Evolutionary conservation across 345 rosid species (phyloP).

Genomic region (Hibiscus trionum): DNA sequence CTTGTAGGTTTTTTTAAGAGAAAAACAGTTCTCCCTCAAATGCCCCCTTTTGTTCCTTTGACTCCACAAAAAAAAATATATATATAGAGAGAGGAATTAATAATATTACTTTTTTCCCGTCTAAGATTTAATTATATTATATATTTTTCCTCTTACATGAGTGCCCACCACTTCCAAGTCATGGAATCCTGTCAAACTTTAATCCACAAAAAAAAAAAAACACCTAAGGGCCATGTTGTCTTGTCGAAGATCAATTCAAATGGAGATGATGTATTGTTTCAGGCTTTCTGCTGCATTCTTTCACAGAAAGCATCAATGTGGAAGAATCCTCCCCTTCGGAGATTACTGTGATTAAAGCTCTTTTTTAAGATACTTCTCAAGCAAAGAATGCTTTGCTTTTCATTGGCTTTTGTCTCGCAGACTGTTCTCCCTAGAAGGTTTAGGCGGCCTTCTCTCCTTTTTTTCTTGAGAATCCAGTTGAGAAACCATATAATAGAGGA

Average conservation of each 20-base stretch:
- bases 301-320: neutral
- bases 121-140: neutral
- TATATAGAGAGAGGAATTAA: neutral
- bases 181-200: neutral
- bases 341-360: neutral
- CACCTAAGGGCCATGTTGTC: neutral
- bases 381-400: neutral
- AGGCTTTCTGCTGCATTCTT: neutral
- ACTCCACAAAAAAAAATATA: neutral
- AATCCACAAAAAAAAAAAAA: neutral
- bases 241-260: neutral
- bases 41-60: neutral
- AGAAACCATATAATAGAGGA: neutral
- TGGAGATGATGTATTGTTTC: neutral
- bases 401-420: neutral
- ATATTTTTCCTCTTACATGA: neutral
- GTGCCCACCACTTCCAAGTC: neutral
- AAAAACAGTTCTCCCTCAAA: neutral
- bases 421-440: neutral
- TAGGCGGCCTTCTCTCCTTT: neutral
- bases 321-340: neutral
- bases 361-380: neutral
- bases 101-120: neutral
- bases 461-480: slow-evolving; percentile 1
- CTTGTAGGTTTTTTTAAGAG: neutral